Evolutionary conservation across 2,329 filamentous ascomycete genomes (phyloP).

Genomic region (Alternaria novae-zelandiae): DNA sequence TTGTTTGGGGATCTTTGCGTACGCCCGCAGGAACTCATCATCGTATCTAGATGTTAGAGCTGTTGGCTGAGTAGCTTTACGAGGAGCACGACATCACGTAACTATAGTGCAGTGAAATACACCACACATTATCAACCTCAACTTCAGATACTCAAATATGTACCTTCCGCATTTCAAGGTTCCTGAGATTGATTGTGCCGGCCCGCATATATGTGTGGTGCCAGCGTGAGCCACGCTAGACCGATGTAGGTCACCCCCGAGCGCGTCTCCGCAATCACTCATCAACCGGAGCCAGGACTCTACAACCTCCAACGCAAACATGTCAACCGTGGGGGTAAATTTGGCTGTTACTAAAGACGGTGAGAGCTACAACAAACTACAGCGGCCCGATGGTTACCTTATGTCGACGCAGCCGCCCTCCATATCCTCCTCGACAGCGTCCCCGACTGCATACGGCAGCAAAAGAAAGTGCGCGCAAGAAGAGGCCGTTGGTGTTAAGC

Average conservation of each 20-base stretch:
- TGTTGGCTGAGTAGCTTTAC: not conserved
- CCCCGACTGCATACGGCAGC: constrained; percentile 4
- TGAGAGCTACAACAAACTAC: constrained; percentile 46
- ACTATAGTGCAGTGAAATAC: not conserved
- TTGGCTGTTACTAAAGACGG: constrained; percentile 43
- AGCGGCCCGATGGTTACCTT: constrained; percentile 40
- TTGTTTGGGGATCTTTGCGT: not conserved
- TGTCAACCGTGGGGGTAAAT: constrained; percentile 36
- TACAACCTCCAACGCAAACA: constrained; percentile 13
- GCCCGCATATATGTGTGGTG: not conserved
- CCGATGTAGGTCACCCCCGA: constrained; percentile 10
- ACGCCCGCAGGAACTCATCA: not conserved
- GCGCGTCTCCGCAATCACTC: constrained; percentile 7
- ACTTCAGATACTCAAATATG: not conserved
- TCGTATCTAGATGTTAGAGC: not conserved
- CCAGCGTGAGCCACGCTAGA: not conserved
- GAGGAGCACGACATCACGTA: not conserved
- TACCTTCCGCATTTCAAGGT: not conserved
- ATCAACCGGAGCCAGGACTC: not conserved
- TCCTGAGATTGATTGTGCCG: not conserved
- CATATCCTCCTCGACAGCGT: not conserved
- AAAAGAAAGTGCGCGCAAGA: constrained; percentile 35
- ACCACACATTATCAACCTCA: not conserved
- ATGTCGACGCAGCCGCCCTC: constrained; percentile 14
- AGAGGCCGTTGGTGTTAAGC: constrained; percentile 21